These are phyloP conservation scores for Zygoascus biomembranicola DNA, from an alignment of 805 yeast species.

Conservation along the genomic window DNA sequence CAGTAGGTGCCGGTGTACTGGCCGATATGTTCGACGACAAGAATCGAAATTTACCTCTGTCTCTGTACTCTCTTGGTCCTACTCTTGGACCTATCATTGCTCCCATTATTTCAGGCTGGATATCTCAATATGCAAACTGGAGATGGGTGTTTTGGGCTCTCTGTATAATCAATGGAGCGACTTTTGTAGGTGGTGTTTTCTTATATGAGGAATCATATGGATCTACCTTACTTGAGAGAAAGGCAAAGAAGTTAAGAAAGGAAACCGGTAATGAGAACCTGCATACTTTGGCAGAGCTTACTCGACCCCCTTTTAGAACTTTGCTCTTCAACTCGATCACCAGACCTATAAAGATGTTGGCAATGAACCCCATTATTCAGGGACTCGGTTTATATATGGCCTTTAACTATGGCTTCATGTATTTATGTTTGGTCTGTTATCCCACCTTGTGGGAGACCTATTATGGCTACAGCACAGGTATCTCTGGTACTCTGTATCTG, in stretches of 20 bases:
- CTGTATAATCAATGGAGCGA: conserved; percentile 45
- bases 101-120: conserved; percentile 43
- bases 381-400: conserved; percentile 60
- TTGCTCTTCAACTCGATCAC: conserved; percentile 37
- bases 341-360: conserved; percentile 46
- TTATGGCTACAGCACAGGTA: conserved; percentile 42
- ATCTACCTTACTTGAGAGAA: conserved; percentile 41
- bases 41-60: conserved; percentile 48
- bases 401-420: conserved; percentile 57
- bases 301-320: conserved; percentile 16
- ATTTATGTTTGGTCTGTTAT: conserved; percentile 52
- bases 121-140: conserved; percentile 46
- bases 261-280: conserved; percentile 48
- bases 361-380: conserved; percentile 54
- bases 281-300: conserved; percentile 49
- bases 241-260: conserved; percentile 41
- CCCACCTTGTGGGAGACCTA: conserved; percentile 41
- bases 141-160: conserved; percentile 56
- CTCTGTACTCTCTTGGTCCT: conserved; percentile 53
- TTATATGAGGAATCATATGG: conserved; percentile 52
- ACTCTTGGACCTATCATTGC: conserved; percentile 48
- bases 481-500: conserved; percentile 51
- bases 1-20: conserved; percentile 61
- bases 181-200: conserved; percentile 37
- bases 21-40: conserved; percentile 50